Conservation (phyloP, 2,329 filamentous ascomycete species). For the Onygenales sp. region DNA sequence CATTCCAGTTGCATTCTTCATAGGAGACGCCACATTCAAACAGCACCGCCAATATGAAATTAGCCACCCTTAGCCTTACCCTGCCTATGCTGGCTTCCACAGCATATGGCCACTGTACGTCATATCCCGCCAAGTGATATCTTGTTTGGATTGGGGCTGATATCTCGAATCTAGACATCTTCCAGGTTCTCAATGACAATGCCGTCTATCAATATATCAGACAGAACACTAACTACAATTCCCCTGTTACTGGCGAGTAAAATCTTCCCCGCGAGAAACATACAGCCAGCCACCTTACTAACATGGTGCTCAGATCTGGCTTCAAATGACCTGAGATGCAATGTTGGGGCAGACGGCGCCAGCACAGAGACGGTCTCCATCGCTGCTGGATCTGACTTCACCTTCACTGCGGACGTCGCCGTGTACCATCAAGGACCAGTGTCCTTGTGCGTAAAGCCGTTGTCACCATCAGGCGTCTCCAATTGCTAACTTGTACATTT, state of each 20-base stretch:
- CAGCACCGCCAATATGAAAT: background rate
- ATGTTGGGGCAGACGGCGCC: slow-evolving; percentile 3
- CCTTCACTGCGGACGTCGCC: slow-evolving; percentile 9
- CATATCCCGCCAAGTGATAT: background rate
- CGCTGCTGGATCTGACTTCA: slow-evolving; percentile 7
- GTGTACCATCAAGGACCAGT: slow-evolving; percentile 20
- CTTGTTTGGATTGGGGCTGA: background rate
- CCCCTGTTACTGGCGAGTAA: slow-evolving; percentile 32
- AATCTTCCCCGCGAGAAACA: background rate
- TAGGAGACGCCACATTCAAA: background rate
- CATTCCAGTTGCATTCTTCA: background rate
- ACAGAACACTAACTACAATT: slow-evolving; percentile 42
- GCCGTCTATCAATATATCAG: slow-evolving; percentile 29
- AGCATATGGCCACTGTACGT: slow-evolving; percentile 2
- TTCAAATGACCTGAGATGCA: slow-evolving; percentile 6
- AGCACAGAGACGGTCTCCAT: slow-evolving; percentile 2
- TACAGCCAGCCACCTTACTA: background rate
- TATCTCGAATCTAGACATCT: slow-evolving; percentile 16
- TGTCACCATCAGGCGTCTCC: background rate
- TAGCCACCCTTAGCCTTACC: background rate
- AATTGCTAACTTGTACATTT: background rate
- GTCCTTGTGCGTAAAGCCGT: slow-evolving; percentile 16
- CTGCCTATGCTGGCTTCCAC: background rate
- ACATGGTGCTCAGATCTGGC: background rate
- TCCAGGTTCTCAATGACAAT: slow-evolving; percentile 20